Conservation (phyloP, 257 asterid genomes). For the Petunia secreta region DNA sequence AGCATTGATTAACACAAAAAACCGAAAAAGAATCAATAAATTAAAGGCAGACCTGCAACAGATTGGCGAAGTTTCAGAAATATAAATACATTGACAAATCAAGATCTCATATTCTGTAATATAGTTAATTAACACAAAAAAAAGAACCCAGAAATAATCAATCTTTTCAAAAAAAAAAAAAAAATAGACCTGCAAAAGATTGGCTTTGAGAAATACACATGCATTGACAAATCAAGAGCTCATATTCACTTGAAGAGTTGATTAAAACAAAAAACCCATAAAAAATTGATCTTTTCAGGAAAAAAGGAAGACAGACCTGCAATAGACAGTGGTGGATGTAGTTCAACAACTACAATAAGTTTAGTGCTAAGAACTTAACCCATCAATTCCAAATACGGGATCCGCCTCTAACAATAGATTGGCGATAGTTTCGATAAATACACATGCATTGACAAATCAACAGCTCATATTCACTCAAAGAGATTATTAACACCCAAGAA, state of each 20-base stretch:
- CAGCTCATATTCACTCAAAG: not conserved
- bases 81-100: conserved; percentile 30
- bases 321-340: conserved; percentile 40
- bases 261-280: not conserved
- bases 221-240: conserved; percentile 28
- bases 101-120: not conserved
- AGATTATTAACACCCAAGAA: too few relatives aligned
- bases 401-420: not conserved
- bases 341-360: too few relatives aligned
- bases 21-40: not conserved
- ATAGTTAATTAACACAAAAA: not conserved
- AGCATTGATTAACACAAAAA: not conserved
- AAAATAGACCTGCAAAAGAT: not conserved
- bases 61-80: not conserved
- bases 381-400: too few relatives aligned
- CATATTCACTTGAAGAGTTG: not conserved
- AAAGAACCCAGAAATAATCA: not conserved
- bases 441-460: conserved; percentile 31
- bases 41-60: not conserved
- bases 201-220: not conserved
- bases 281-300: not conserved
- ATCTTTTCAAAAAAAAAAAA: not conserved
- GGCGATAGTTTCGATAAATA: not conserved
- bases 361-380: too few relatives aligned
- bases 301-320: conserved; percentile 56